Conservation (phyloP, 768 basidiomycete genomes). For the Trametes maxima region DNA sequence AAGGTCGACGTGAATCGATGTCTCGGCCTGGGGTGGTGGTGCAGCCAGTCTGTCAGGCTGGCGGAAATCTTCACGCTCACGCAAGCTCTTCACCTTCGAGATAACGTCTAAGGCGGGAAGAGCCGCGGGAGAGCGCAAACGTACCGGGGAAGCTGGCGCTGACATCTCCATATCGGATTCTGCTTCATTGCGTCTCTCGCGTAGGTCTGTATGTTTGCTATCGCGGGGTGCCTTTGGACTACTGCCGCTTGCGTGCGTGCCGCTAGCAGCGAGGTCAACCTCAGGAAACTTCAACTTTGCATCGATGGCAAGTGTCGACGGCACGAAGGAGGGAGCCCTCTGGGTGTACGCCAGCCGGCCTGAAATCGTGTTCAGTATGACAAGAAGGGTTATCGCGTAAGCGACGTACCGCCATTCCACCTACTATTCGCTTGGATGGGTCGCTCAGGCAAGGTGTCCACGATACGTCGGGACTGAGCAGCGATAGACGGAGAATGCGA, state of each 20-base stretch:
- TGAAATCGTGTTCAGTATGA: not conserved
- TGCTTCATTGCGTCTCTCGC: not conserved
- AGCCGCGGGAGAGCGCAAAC: not conserved
- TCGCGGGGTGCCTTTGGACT: not conserved
- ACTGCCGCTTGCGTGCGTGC: not conserved
- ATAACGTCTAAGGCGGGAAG: slow-evolving; percentile 3
- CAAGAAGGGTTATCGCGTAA: not conserved
- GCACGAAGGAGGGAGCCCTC: slow-evolving; percentile 18
- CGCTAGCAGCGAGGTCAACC: not conserved
- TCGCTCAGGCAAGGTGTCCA: not conserved
- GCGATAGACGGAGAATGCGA: not conserved
- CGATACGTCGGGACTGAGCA: not conserved
- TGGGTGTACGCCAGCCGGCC: slow-evolving; percentile 9
- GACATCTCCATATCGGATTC: slow-evolving; percentile 27
- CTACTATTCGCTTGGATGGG: not conserved
- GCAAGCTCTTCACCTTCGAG: slow-evolving; percentile 10
- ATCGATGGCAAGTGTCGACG: slow-evolving; percentile 19
- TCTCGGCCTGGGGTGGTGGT: no score
- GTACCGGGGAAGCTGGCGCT: slow-evolving; percentile 12
- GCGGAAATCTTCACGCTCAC: not conserved
- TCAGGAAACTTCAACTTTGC: slow-evolving; percentile 15
- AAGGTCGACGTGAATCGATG: no score
- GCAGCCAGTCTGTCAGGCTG: no score
- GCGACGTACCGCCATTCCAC: not conserved
- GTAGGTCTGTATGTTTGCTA: no score